These are phyloP conservation scores for Tetradesmus obliquus DNA, from an alignment of 139 green algal genomes.

Conservation along the genomic window DNA sequence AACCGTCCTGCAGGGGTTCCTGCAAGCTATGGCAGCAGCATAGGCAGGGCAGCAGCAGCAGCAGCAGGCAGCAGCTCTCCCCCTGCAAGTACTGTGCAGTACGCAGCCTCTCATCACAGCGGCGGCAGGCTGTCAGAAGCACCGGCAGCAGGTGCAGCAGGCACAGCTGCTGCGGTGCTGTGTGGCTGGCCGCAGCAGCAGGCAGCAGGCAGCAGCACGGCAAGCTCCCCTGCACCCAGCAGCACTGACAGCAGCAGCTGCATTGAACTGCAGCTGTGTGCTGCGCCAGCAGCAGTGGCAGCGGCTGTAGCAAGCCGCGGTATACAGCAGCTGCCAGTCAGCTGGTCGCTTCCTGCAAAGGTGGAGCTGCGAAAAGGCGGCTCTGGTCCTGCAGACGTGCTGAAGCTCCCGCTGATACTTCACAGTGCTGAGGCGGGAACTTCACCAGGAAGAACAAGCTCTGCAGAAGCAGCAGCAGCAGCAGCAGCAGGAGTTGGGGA, in stretches of 20 bases:
- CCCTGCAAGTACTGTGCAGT: not conserved
- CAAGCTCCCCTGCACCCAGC: not conserved
- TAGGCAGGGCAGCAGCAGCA: constrained; percentile 11
- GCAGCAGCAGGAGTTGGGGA: not conserved
- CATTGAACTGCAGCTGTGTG: constrained; percentile 31
- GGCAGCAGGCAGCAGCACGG: not conserved
- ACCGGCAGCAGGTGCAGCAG: not conserved
- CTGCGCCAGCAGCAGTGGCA: constrained; percentile 29
- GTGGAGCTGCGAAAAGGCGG: not conserved
- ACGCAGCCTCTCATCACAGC: not conserved
- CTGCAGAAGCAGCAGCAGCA: not conserved
- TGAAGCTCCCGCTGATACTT: constrained; percentile 21
- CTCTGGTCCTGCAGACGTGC: constrained; percentile 11
- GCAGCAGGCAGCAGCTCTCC: not conserved
- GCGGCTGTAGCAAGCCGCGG: not conserved
- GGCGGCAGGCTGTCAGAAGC: not conserved
- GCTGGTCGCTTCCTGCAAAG: constrained; percentile 18
- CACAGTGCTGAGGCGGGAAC: not conserved
- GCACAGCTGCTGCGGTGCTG: not conserved
- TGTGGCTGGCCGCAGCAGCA: constrained; percentile 27
- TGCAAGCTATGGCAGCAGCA: not conserved
- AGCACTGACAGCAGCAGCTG: constrained; percentile 33
- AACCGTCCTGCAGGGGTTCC: not conserved
- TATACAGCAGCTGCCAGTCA: constrained; percentile 1
- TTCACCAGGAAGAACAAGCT: not conserved